These are phyloP conservation scores for Brassica rapa DNA, from an alignment of 345 rosid species.

Conservation along the genomic window DNA sequence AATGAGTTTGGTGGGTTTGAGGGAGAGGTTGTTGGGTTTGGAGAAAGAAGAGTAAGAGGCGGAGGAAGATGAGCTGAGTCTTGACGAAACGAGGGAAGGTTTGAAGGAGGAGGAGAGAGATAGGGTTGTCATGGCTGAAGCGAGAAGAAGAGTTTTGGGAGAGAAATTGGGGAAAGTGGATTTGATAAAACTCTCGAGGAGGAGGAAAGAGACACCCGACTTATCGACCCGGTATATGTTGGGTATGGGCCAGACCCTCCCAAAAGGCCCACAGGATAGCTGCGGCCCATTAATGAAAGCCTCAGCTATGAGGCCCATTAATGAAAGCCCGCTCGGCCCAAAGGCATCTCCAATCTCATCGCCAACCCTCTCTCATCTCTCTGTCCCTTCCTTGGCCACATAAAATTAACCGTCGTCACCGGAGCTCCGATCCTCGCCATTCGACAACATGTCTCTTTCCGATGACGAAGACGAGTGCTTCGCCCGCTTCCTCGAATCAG, in stretches of 20 bases:
- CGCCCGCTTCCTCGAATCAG: slow-evolving; percentile 80
- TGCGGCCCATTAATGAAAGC: too few relatives aligned
- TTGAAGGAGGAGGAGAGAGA: slow-evolving; percentile 49
- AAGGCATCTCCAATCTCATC: slow-evolving; percentile 25
- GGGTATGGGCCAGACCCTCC: too few relatives aligned
- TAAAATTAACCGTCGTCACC: slow-evolving; percentile 21
- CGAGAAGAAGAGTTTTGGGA: not conserved
- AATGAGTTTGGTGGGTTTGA: slow-evolving; percentile 37
- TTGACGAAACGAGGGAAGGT: slow-evolving; percentile 41
- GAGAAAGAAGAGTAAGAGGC: slow-evolving; percentile 26
- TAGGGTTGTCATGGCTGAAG: slow-evolving; percentile 52
- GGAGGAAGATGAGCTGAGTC: slow-evolving; percentile 35
- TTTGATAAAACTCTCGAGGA: slow-evolving; percentile 11
- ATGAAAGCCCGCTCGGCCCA: slow-evolving; percentile 5
- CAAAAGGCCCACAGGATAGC: too few relatives aligned
- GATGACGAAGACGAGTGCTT: slow-evolving; percentile 75
- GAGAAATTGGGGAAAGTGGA: slow-evolving; percentile 24
- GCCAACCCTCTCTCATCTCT: not conserved
- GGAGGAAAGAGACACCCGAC: slow-evolving; percentile 29
- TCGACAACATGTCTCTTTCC: slow-evolving; percentile 48
- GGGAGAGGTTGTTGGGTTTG: slow-evolving; percentile 34
- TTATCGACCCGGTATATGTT: not conserved
- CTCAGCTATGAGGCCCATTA: not conserved
- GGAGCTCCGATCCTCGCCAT: slow-evolving; percentile 34
- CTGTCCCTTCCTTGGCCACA: slow-evolving; percentile 32